Conservation (phyloP, 345 rosid species). For the Pistacia integerrima region DNA sequence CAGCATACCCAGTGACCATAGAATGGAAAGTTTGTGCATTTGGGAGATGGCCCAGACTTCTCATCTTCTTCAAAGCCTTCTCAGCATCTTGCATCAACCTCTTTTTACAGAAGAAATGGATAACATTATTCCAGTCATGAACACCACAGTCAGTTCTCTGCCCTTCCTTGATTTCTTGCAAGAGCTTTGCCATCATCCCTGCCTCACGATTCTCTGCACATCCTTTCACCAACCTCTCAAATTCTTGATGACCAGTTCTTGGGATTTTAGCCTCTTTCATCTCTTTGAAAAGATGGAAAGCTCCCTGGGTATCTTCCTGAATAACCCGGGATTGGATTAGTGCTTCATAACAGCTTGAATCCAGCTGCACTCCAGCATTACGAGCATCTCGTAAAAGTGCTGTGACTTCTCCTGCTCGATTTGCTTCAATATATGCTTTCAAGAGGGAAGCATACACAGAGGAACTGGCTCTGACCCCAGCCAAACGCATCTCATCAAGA, state of each 20-base stretch:
- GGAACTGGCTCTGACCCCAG: constrained; percentile 77
- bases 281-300: constrained; percentile 65
- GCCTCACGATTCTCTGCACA: constrained; percentile 66
- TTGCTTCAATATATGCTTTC: constrained; percentile 72
- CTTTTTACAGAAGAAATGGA: constrained; percentile 88
- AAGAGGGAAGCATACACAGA: constrained; percentile 72
- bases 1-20: constrained; percentile 90
- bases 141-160: constrained; percentile 71
- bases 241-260: constrained; percentile 56
- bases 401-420: constrained; percentile 55
- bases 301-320: constrained; percentile 73
- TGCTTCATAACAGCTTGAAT: constrained; percentile 74
- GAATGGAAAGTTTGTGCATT: constrained; percentile 97
- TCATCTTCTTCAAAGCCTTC: constrained; percentile 84
- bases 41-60: constrained; percentile 75
- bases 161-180: constrained; percentile 79
- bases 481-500: constrained; percentile 83
- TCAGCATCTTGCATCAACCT: constrained; percentile 95
- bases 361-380: constrained; percentile 86
- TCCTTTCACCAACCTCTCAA: constrained; percentile 66
- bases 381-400: constrained; percentile 83
- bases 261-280: constrained; percentile 73
- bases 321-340: constrained; percentile 60
- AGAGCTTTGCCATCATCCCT: constrained; percentile 80
- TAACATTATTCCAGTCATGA: constrained; percentile 90